Evolutionary conservation across 306 rosid genomes (phyloP), one percentile per base, ranked within the genome.

Genomic region (Dryas octopetala): DNA sequence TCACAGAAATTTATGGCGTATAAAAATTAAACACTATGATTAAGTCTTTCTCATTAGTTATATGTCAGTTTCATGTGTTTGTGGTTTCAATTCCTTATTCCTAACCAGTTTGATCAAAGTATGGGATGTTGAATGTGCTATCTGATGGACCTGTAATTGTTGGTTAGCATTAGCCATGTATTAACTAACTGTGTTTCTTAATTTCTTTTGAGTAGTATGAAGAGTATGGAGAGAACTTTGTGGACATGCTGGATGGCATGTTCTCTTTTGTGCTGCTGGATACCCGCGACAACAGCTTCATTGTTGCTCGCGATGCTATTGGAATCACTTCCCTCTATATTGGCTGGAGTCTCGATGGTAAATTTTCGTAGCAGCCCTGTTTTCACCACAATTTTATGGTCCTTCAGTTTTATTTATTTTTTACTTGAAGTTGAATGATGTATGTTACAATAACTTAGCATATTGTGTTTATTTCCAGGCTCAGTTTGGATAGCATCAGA

Each of bases 321-420:
- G 98, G 99, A 5, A 91, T 96, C 73, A 96, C 98, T 76, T 86
- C 97, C 73, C 89, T 96, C 59, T 96, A 96, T 74, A 89, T 96
- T 78, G 99, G 99, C 15, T 96, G 99, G 98, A 95, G 98, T 66
- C 89, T 88, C 23, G 97, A 96, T 80, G 98, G 98, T 92, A 90
- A 76, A n/a, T 48, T 9, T 32, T 69, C 51, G 4, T 45, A 17
- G 3, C 3, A 41, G 7, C 28, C 64, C 19, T 67, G 64, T 45
- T 64, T 70, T 66, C 4, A 2, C 12, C 51, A 41, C 51, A 14
- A 5, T 48, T 17, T 28, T 28, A 28, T 28, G 0, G 11, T 70
- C 47, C 68, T n/a, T 63, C 28, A 1, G 47, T n/a, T 78, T 64
- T 57, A 5, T 28, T 28, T 28, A 28, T 28, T 28, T 28, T 28